Evolutionary conservation across 1,139 yeast species (phyloP).

Genomic region (Magnusiomyces sp.): DNA sequence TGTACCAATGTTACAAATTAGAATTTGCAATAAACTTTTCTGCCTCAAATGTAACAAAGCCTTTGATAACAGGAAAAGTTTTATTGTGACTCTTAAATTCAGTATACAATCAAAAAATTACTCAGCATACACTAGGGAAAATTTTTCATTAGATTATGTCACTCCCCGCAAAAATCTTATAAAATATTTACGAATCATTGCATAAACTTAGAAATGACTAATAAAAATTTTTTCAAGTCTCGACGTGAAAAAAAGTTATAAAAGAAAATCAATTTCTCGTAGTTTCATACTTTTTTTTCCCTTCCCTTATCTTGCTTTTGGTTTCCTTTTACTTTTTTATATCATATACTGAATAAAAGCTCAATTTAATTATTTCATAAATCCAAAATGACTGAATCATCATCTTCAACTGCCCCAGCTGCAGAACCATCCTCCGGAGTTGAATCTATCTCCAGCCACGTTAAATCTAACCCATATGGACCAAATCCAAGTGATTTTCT

Average conservation of each 20-base stretch:
- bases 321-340: constrained; percentile 1
- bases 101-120: too few relatives aligned
- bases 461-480: constrained; percentile 69
- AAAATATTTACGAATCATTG: too few relatives aligned
- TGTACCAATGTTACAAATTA: too few relatives aligned
- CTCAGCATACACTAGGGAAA: too few relatives aligned
- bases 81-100: too few relatives aligned
- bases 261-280: constrained; percentile 6
- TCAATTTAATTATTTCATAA: not conserved
- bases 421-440: constrained; percentile 5
- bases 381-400: constrained; percentile 2
- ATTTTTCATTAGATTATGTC: too few relatives aligned
- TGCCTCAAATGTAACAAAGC: too few relatives aligned
- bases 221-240: not conserved
- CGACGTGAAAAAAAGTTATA: not conserved
- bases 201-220: too few relatives aligned
- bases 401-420: not conserved
- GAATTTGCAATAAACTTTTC: too few relatives aligned
- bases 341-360: not conserved
- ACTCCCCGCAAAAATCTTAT: too few relatives aligned
- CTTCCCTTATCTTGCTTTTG: not conserved
- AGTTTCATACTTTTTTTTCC: constrained; percentile 4
- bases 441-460: constrained; percentile 18
- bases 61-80: too few relatives aligned
- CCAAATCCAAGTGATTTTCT: constrained; percentile 90